Percentiles rank a stretch among this genome's conserved stretches.
These are phyloP conservation scores for Sclerotiophoma versabilis DNA, from an alignment of 2,329 filamentous ascomycete genomes.

Conservation along the genomic window DNA sequence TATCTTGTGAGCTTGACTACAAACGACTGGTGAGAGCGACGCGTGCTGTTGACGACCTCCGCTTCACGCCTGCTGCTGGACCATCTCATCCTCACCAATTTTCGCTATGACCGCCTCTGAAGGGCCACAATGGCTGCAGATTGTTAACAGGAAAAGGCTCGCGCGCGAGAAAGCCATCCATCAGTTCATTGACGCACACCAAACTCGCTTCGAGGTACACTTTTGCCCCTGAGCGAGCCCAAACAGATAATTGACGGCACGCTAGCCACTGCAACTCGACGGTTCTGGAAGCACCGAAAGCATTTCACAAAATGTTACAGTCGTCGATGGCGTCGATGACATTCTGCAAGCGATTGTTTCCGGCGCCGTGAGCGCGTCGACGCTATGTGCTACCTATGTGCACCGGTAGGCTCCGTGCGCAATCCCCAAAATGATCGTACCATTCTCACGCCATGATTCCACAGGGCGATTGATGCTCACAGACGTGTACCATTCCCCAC, in stretches of 20 bases:
- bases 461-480: slow-evolving; percentile 43
- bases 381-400: slow-evolving; percentile 41
- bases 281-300: slow-evolving; percentile 12
- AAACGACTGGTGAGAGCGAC: neutral
- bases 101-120: slow-evolving; percentile 24
- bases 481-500: slow-evolving; percentile 30
- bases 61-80: neutral
- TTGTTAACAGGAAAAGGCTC: slow-evolving; percentile 32
- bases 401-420: slow-evolving; percentile 33
- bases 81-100: neutral
- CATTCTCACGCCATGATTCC: slow-evolving; percentile 45
- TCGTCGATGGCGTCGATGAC: slow-evolving; percentile 27
- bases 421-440: slow-evolving; percentile 23
- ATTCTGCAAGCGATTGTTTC: slow-evolving; percentile 36
- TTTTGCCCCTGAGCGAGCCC: neutral
- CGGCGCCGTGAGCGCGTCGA: slow-evolving; percentile 36
- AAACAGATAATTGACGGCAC: slow-evolving; percentile 14
- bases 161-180: slow-evolving; percentile 36
- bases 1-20: neutral
- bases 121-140: slow-evolving; percentile 37
- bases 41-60: neutral
- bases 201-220: slow-evolving; percentile 12
- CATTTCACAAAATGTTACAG: slow-evolving; percentile 3
- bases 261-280: slow-evolving; percentile 23
- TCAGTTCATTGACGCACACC: slow-evolving; percentile 21